These are phyloP conservation scores for Auriscalpium orientale DNA, from an alignment of 768 basidiomycete species.

Conservation along the genomic window DNA sequence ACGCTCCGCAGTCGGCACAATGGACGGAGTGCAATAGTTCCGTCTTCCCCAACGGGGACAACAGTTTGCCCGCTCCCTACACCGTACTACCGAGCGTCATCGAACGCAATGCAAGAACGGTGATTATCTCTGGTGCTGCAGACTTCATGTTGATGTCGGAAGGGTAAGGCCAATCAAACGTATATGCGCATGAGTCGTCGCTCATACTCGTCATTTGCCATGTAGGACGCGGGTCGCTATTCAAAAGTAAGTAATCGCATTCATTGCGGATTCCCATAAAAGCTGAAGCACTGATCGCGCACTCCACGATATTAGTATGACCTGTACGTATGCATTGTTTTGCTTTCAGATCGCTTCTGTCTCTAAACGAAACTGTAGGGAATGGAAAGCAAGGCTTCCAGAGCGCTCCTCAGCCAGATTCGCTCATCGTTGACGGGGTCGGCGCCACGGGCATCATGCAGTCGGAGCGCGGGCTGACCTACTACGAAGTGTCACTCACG, in stretches of 20 bases:
- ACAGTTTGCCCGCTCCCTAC: not conserved
- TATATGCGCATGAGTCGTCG: too few relatives aligned
- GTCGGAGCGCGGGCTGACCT: slow-evolving; percentile 12
- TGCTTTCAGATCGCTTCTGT: not conserved
- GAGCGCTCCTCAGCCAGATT: slow-evolving; percentile 4
- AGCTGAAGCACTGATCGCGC: not conserved
- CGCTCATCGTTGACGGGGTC: slow-evolving; percentile 10
- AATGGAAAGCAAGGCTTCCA: slow-evolving; percentile 11
- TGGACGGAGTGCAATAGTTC: slow-evolving; percentile 9
- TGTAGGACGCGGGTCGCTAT: slow-evolving; percentile 7
- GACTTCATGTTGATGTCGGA: slow-evolving; percentile 9
- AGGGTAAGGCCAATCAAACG: slow-evolving; percentile 2
- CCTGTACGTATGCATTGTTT: slow-evolving; percentile 7
- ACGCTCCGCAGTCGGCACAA: slow-evolving; percentile 8
- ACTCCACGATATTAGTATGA: slow-evolving; percentile 4
- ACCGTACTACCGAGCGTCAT: slow-evolving; percentile 9
- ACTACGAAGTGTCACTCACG: slow-evolving; percentile 11
- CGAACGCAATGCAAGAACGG: slow-evolving; percentile 1
- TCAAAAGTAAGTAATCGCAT: slow-evolving; percentile 10
- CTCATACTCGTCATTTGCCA: too few relatives aligned
- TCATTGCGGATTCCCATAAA: not conserved
- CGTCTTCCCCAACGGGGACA: slow-evolving; percentile 7
- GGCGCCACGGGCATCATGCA: slow-evolving; percentile 12
- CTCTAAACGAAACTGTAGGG: not conserved
- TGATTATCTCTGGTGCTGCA: slow-evolving; percentile 4